Base-by-base conservation (phyloP, 495 filamentous ascomycete species). In the Tuber brumale region DNA sequence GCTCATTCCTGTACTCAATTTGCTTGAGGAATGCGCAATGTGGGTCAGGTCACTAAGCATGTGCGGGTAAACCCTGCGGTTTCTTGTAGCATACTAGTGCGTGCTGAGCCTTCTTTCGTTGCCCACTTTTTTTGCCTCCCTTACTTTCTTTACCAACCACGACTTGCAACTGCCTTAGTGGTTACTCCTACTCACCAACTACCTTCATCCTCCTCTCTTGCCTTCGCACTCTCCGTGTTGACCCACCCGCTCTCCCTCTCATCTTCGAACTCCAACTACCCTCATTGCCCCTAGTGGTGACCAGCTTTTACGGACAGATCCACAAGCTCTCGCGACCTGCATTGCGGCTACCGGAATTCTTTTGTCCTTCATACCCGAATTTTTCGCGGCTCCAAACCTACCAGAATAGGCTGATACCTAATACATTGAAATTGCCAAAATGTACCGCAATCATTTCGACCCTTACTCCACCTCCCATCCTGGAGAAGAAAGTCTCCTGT, bases 381-480 rank as follows among this genome's bases (percentile, higher is more conserved):
- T 61, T 23, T 27, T 61, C 27, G 51, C 23, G n/a, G 3, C 51
- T 61, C 51, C 27, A 23, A 10, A 14, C 23, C 7, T 61, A 61
- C 14, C 51, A 61, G 51, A 23, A 9, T 23, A 61, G 51, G n/a
- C n/a, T 61, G 51, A 8, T 61, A 27, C 51, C 51, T 27, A n/a
- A 61, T 61, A 61, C 10, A 61, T 61, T 9, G 14, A n/a, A 61
- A 14, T 31, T 61, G n/a, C 51, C 51, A n/a, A 61, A 14, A 61
- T 61, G 51, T 14, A 61, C 10, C 51, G n/a, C 51, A 27, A 61
- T 61, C 51, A 23, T 39, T 79, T 75, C 45, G 75, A 57, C 71
- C 76, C 76, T 75, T 71, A 72, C 51, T 75, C 73, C 70, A 73
- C 21, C 41, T 45, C 75, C 76, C 69, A 61, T 42, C 48, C 51